Conservation (phyloP, 129 eudicot species). For the Glebionis coronaria region DNA sequence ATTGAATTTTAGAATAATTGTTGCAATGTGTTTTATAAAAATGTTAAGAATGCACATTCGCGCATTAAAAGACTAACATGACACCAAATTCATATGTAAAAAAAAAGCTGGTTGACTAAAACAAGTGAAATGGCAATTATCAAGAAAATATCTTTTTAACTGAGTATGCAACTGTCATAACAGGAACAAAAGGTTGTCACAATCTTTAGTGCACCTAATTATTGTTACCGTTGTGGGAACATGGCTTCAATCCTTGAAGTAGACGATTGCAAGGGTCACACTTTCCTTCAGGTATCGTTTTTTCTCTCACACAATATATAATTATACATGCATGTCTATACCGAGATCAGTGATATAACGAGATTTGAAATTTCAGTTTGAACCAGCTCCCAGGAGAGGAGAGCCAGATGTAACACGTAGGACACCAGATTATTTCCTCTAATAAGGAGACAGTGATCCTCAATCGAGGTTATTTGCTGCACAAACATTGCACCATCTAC, state of each 20-base stretch:
- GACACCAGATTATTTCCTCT: constrained; percentile 77
- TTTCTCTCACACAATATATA: constrained; percentile 18
- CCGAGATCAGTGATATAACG: neutral
- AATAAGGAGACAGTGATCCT: constrained; percentile 19
- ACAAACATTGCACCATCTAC: constrained; percentile 23
- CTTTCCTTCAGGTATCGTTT: constrained; percentile 74
- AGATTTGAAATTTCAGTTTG: constrained; percentile 52
- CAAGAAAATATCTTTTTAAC: neutral
- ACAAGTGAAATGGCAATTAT: no score
- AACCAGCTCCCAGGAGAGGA: constrained; percentile 88
- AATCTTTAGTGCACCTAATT: constrained; percentile 88
- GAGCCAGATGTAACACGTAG: constrained; percentile 86
- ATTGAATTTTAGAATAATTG: no score
- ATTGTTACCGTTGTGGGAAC: constrained; percentile 93
- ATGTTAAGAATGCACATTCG: no score
- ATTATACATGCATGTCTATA: neutral
- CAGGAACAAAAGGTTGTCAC: constrained; percentile 96
- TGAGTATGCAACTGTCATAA: constrained; percentile 3
- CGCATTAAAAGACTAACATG: no score
- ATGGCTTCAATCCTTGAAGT: constrained; percentile 95
- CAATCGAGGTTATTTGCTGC: constrained; percentile 15
- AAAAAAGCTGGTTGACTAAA: no score
- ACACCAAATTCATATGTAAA: no score
- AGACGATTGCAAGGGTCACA: constrained; percentile 85
- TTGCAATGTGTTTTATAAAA: no score